Evolutionary conservation across 169 alveolate species (phyloP).

Genomic region (Cystoisospora suis): DNA sequence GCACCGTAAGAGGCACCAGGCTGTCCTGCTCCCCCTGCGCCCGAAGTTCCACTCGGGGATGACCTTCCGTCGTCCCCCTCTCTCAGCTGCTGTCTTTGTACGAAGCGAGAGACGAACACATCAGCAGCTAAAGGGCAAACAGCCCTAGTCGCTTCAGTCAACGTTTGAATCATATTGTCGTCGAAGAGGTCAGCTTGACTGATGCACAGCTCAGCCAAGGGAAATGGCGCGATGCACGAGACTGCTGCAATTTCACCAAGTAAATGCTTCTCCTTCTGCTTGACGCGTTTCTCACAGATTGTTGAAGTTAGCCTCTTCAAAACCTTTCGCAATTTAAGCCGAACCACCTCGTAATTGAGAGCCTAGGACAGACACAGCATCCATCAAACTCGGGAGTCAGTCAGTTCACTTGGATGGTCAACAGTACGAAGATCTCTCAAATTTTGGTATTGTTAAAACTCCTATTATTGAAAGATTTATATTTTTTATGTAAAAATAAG

Average conservation of each 20-base stretch:
- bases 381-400: too few species aligned
- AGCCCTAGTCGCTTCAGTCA: constrained; percentile 51
- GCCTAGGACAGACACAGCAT: too few species aligned
- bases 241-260: constrained; percentile 35
- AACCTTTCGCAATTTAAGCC: constrained; percentile 53
- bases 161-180: constrained; percentile 56
- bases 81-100: constrained; percentile 45
- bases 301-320: constrained; percentile 53
- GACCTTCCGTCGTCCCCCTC: not conserved
- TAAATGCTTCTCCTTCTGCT: not conserved
- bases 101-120: constrained; percentile 46
- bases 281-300: not conserved
- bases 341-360: constrained; percentile 40
- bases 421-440: too few species aligned
- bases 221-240: constrained; percentile 45
- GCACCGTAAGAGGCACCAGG: not conserved
- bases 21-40: not conserved
- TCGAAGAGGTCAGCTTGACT: constrained; percentile 57
- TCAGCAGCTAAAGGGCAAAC: constrained; percentile 47
- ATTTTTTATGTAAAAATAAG: not conserved
- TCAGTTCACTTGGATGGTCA: too few species aligned
- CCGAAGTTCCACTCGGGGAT: not conserved
- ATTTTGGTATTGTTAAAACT: too few species aligned
- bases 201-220: constrained; percentile 38
- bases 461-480: too few species aligned